Base-by-base conservation (phyloP, 192 early-diverging fungal species). In the Linnemannia schmuckeri region DNA sequence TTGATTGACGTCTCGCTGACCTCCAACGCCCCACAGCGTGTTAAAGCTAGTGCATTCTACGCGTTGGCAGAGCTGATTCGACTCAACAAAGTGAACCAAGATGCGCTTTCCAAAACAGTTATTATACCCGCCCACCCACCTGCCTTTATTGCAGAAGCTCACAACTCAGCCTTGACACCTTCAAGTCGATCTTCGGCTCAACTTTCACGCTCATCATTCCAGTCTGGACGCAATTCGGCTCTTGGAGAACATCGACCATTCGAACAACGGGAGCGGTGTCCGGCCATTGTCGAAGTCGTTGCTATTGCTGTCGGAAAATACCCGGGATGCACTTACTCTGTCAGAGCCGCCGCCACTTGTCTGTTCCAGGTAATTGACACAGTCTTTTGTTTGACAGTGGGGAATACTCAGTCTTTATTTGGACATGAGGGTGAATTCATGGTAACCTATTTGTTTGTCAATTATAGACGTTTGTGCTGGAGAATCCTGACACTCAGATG, bases 401-500 rank as follows among this genome's bases (percentile, higher is more conserved):
- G 49, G 49, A 66, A n/a, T 61, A 20, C 22, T 15, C 35, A 18
- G 3, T 66, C 10, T 47, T 38, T 35, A 42, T 33, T 18, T 42
- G 10, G 73, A 40, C 6, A 17, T 35, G 33, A 17, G 3, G 47
- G 12, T 22, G 33, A 66, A 46, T 37, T 63, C 3, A 5, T 35
- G 27, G 9, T 54, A 61, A 35, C 30, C 30, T 72, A 57, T 10
- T 76, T 30, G 46, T 55, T 70, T 44, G n/a, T 71, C 18, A 35
- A 84, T 61, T 15, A 13, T 37, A 90, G 90, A 93, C 93, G 35
- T 97, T 94, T 79, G 91, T 96, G 4, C 91, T 94, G 74, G 92
- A 95, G 70, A 99, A 99, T 88, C 88, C 92, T 8, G 98, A 99
- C 85, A 94, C 95, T 8, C 97, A 99, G 87, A 86, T 98, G 27